A percentile compares a stretch with the other conserved stretches of the same genome.
Conservation (phyloP, 805 yeast species). For the Danielia oregonensis region DNA sequence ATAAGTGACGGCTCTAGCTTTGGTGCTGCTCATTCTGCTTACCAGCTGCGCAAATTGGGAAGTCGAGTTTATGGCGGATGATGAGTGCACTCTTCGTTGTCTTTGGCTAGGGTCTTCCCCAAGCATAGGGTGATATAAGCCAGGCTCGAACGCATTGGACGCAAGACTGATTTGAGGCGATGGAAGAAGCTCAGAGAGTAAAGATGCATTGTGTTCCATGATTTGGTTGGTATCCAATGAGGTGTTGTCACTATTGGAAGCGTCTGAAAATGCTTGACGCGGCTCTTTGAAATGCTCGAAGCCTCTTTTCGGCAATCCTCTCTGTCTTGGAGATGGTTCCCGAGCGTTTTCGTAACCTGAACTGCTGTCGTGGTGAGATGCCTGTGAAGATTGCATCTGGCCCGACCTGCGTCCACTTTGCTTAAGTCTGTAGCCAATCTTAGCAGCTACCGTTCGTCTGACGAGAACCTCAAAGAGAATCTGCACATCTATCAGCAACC, state of each 20-base stretch:
- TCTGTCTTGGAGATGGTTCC: no score
- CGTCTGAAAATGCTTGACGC: neutral
- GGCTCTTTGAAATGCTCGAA: neutral
- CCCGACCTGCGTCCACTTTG: slow-evolving; percentile 2
- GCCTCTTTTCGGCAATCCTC: no score
- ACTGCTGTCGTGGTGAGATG: neutral
- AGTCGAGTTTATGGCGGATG: neutral
- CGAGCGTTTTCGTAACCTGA: neutral
- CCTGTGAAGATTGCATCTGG: neutral
- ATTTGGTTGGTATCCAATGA: slow-evolving; percentile 27
- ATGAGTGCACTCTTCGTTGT: neutral
- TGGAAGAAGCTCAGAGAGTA: slow-evolving; percentile 32
- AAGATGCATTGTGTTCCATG: slow-evolving; percentile 28
- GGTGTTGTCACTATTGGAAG: neutral
- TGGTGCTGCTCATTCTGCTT: neutral
- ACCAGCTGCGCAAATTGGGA: neutral
- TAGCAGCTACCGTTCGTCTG: slow-evolving; percentile 41
- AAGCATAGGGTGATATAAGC: neutral
- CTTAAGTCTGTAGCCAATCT: slow-evolving; percentile 32
- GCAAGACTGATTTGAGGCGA: slow-evolving; percentile 31
- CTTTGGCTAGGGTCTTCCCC: neutral
- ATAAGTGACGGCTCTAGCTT: neutral
- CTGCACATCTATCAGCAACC: slow-evolving; percentile 26
- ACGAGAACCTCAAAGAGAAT: slow-evolving; percentile 34
- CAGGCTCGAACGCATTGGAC: slow-evolving; percentile 2